Base-by-base conservation (phyloP, 108 stramenopile genomes). In the Thalassiosira profunda region DNA sequence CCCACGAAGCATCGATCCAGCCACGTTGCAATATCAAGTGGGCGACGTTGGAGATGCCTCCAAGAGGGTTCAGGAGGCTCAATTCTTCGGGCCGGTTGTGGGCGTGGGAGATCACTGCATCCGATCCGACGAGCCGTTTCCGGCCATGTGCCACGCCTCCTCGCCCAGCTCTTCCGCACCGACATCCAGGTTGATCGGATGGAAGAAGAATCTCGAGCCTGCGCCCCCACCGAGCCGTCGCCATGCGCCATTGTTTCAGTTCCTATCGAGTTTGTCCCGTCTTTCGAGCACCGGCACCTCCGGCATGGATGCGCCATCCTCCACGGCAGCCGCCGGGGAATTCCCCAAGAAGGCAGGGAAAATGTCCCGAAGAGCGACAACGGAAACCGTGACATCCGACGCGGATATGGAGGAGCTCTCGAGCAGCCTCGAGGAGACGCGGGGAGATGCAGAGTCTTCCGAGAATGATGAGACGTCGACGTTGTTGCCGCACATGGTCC, bases 61-160 rank as follows among this genome's bases (percentile, higher is more conserved):
- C n/a, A n/a, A n/a, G n/a, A n/a, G 26, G 58, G 28, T 21, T 42
- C 9, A 58, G 35, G 31, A 75, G 7, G 40, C 86, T 69, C 86
- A 82, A 53, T 91, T 74, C 69, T 76, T 64, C 10, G 87, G 87
- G 36, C 29, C 35, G 15, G 68, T n/a, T n/a, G 67, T 88, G 38
- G 90, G 90, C 8, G 57, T 40, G 23, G 90, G 90, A 24, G 85
- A 91, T 79, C 85, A 87, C 21, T 88, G 84, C 60, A 70, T 91
- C 54, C 79, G 79, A 26, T 66, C 85, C 36, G 78, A 91, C 76
- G 56, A 63, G 57, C 87, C 90, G 3, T 59, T 87, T 34, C 79
- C 85, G 9, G 18, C 57, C 4, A 23, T 9, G 4, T 18, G 47
- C 57, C 26, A 40, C 41, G 12, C 14, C 25, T 24, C 25, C 2